These are phyloP conservation scores for Groenewaldozyma sp. DNA, from an alignment of 1,139 yeast species.

Conservation along the genomic window DNA sequence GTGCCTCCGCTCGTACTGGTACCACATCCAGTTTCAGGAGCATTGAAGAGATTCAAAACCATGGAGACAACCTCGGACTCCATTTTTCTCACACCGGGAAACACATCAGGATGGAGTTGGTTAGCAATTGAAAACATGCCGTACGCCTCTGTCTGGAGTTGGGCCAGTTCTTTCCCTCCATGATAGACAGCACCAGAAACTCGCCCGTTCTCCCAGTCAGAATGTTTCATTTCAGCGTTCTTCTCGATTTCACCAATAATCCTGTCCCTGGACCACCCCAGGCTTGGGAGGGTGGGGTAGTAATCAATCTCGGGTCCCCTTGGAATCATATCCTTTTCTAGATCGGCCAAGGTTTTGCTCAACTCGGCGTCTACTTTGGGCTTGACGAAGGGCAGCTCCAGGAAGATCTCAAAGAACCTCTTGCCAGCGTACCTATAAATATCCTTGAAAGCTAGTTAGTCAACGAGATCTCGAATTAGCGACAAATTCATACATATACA, in stretches of 20 bases:
- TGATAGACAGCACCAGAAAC: constrained; percentile 96
- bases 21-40: constrained; percentile 66
- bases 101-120: constrained; percentile 93
- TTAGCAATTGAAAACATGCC: constrained; percentile 75
- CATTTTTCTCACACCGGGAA: constrained; percentile 95
- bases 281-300: constrained; percentile 45
- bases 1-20: constrained; percentile 97
- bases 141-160: constrained; percentile 69
- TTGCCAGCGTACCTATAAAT: constrained; percentile 10
- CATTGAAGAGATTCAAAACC: constrained; percentile 75
- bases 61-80: constrained; percentile 90
- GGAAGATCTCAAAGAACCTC: constrained; percentile 12
- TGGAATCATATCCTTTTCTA: constrained; percentile 49
- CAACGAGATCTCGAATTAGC: too few relatives aligned
- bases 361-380: constrained; percentile 56
- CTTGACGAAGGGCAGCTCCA: constrained; percentile 41
- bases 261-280: constrained; percentile 42
- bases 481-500: too few relatives aligned
- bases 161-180: constrained; percentile 70
- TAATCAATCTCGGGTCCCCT: constrained; percentile 41
- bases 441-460: constrained; percentile 2
- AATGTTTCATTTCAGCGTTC: constrained; percentile 42
- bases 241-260: constrained; percentile 39
- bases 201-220: constrained; percentile 75
- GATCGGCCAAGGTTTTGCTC: constrained; percentile 34